Percentiles rank a stretch among this genome's conserved stretches.
Conservation (phyloP, 306 rosid species). For the Cicer yamashitae region DNA sequence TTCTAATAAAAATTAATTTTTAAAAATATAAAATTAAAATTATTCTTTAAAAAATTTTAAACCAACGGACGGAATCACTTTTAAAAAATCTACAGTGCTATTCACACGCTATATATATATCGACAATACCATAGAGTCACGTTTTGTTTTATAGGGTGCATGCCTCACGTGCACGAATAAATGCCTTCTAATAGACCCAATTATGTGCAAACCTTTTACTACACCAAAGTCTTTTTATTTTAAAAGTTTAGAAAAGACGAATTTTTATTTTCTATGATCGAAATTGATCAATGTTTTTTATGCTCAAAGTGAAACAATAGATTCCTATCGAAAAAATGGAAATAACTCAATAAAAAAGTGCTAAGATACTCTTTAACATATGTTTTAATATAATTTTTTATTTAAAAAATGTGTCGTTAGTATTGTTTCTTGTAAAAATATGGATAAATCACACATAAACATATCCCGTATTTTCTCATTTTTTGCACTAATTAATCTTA, state of each 20-base stretch:
- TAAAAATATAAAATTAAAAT: too few species aligned
- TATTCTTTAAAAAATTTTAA: too few species aligned
- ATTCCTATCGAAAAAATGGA: background rate
- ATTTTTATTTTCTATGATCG: background rate
- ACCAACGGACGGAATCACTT: too few species aligned
- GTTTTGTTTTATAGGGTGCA: constrained; percentile 33
- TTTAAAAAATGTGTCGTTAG: too few species aligned
- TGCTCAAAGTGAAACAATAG: constrained; percentile 17
- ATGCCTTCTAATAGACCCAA: constrained; percentile 25
- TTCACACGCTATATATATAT: background rate
- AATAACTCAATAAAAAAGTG: background rate
- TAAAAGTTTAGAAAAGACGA: background rate
- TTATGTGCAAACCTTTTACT: constrained; percentile 44
- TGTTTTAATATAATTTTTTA: too few species aligned
- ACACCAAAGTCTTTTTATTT: constrained; percentile 6
- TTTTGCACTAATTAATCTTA: background rate
- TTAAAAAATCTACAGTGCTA: background rate
- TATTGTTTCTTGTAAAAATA: too few species aligned
- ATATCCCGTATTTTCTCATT: background rate
- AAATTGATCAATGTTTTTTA: background rate
- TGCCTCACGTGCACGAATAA: constrained; percentile 48
- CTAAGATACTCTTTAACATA: too few species aligned
- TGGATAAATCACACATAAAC: background rate
- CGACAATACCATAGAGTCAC: background rate
- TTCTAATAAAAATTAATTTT: too few species aligned